Conservation (phyloP, 176 grass and related monocot genomes). For the Oryza coarctata region DNA sequence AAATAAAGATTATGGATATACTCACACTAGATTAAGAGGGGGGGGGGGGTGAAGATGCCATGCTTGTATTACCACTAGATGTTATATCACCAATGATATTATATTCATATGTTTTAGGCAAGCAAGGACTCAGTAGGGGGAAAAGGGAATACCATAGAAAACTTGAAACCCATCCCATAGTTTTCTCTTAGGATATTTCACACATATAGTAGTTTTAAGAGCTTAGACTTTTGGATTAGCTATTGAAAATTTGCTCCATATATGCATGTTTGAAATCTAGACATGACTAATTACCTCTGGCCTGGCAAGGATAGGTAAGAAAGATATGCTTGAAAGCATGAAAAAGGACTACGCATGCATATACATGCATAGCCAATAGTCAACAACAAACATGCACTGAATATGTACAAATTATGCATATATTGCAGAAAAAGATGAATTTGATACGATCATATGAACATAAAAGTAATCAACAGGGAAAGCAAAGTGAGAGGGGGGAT, state of each 20-base stretch:
- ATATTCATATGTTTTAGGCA: background rate
- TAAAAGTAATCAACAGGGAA: background rate
- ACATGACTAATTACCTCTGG: background rate
- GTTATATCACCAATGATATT: background rate
- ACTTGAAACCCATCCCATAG: background rate
- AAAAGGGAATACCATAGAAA: background rate
- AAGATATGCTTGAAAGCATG: background rate
- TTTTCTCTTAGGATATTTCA: background rate
- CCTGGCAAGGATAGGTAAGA: background rate
- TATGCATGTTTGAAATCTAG: background rate
- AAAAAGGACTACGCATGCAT: background rate
- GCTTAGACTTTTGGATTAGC: background rate
- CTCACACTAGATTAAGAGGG: background rate
- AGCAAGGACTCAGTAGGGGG: background rate
- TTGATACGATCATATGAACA: background rate
- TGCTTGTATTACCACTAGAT: background rate
- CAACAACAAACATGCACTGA: background rate
- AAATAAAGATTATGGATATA: background rate
- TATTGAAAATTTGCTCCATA: conserved; percentile 41
- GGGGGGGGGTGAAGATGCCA: too few relatives aligned
- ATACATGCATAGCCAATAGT: background rate
- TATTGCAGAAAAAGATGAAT: background rate
- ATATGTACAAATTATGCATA: background rate
- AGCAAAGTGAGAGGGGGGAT: background rate
- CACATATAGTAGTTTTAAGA: background rate